Base-by-base conservation (phyloP, 2,329 filamentous ascomycete genomes). In the Talaromyces sp. region DNA sequence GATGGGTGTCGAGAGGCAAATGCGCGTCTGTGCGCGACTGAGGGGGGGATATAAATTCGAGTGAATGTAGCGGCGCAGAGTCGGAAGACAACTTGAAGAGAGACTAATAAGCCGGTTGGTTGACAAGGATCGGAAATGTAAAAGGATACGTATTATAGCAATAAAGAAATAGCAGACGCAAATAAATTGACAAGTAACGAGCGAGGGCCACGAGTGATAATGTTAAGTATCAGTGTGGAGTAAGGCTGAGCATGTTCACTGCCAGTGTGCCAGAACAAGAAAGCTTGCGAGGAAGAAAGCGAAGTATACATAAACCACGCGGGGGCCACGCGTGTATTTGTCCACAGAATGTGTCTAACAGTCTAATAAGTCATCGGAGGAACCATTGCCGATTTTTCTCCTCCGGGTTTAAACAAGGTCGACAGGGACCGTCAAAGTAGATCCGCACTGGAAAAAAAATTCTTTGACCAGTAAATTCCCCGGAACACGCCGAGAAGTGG, bases 351-450 rank as follows among this genome's bases (percentile, higher is more conserved):
- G 4, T 51, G 29, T 44, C 30, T 47, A 30, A 37, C 8, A 20
- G 22, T 16, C 35, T 20, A 4, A 32, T 37, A 17, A 24, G 11
- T 35, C 42, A 46, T 36, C 33, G 46, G 47, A 27, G 14, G 8
- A 33, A 43, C 46, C 45, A 60, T 54, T 52, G 36, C 49, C 51
- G 47, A 51, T 7, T 33, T 16, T 37, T 36, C 33, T 32, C 32
- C 14, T 41, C 32, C 19, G 4, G 7, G 14, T 19, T 5, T 33
- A 29, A 19, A 16, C 30, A 29, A 10, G 20, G 20, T 39, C n/a
- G 13, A 29, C 8, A 30, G 20, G 27, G 8, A 4, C 22, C 2
- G 7, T n/a, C 10, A 20, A 22, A 35, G 30, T 47, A 48, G 19
- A 41, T 42, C n/a, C 16, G 35, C 1, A 13, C 10, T n/a, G 22